Percentiles rank a stretch among this genome's conserved stretches.
Conservation (phyloP, 2,329 filamentous ascomycete species). For the Pyricularia pennisetigena region DNA sequence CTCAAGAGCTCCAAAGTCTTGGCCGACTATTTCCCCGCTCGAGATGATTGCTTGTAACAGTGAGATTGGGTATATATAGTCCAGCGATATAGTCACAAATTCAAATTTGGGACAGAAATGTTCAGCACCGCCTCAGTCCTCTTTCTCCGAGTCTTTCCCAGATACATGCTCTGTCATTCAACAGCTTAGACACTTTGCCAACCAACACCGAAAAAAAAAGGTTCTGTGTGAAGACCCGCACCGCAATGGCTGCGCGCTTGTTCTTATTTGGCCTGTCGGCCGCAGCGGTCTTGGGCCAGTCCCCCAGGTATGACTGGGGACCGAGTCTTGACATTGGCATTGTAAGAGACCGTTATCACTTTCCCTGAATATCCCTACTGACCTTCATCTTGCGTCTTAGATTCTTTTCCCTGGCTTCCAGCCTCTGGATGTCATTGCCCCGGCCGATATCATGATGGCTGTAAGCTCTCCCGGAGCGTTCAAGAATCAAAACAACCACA, state of each 20-base stretch:
- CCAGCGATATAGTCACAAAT: neutral
- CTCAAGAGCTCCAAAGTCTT: neutral
- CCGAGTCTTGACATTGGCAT: neutral
- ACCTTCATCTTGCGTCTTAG: neutral
- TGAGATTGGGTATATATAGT: neutral
- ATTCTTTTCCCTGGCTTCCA: slow-evolving; percentile 1
- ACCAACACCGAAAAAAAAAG: too few relatives aligned
- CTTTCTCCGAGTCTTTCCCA: neutral
- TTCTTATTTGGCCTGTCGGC: neutral
- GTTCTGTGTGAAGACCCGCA: neutral
- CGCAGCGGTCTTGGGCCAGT: neutral
- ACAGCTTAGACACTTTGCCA: too few relatives aligned
- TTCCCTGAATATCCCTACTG: too few relatives aligned
- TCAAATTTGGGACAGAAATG: too few relatives aligned
- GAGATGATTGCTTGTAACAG: neutral
- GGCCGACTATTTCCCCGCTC: neutral
- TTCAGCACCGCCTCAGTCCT: neutral
- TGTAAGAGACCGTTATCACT: too few relatives aligned
- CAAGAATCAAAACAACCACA: neutral
- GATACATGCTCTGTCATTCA: neutral
- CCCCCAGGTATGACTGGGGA: neutral
- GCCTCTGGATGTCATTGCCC: slow-evolving; percentile 1
- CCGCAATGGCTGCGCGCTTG: neutral
- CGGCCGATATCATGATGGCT: slow-evolving; percentile 1
- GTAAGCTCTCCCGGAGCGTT: neutral